Evolutionary conservation across 768 basidiomycete genomes (phyloP), one percentile per base, ranked within the genome.

Genomic region (Fibroporia radiculosa): DNA sequence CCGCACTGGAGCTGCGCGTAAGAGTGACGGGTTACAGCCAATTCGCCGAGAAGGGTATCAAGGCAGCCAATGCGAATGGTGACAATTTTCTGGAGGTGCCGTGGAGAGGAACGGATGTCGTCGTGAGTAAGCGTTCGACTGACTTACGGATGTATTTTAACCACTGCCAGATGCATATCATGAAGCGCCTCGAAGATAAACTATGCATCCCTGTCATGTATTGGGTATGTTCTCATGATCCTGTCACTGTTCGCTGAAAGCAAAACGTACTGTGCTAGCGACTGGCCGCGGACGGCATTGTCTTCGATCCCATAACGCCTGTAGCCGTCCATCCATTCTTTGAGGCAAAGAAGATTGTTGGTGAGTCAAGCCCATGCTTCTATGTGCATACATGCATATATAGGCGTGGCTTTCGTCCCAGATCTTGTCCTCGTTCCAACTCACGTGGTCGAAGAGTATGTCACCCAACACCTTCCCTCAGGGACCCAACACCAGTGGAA

Each of bases 181-280:
- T 40, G 39, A 40, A 40, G 23, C 39, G 39, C 10, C 25, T 40
- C 19, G 39, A 40, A 26, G 25, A 40, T 26, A 12, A 13, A 8
- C 6, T 40, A 11, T 40, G 39, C 39, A 40, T 40, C 13, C 39
- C 39, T 6, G 14, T 27, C 26, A 40, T 40, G 39, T 40, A 24
- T 23, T 40, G 39, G 39, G 39, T 40, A 24, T 16, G 39, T 40
- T 14, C 39, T 6, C 6, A 4, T 16, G 14, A 4, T n/a, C 22
- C 7, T 24, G 6, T 6, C 23, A 26, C 22, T 4, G 16, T n/a
- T 3, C 24, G 18, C 13, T 8, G 23, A 4, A 26, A 4, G 28
- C 10, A 27, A 19, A 16, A 4, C 39, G 23, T 18, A 11, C 22
- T 10, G 10, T 5, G 12, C 16, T 26, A 40, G 39, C 39, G 39